Evolutionary conservation across 1,284 basidiomycete genomes (phyloP).

Genomic region (Vanrija humicola): DNA sequence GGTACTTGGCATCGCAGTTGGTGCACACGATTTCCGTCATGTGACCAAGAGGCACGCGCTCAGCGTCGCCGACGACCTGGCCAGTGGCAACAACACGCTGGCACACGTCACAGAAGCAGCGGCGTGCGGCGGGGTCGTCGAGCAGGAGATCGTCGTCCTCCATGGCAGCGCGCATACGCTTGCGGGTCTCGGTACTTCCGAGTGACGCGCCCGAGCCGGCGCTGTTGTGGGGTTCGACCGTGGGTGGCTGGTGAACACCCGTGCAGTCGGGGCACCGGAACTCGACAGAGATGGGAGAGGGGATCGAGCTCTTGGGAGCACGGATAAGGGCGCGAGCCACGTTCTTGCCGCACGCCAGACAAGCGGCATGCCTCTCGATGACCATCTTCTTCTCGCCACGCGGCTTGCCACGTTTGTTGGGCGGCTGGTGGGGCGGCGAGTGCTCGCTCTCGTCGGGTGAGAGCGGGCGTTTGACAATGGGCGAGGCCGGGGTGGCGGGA

Average conservation of each 20-base stretch:
- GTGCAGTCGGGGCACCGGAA: slow-evolving; percentile 32
- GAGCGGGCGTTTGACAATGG: slow-evolving; percentile 17
- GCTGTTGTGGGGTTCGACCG: slow-evolving; percentile 19
- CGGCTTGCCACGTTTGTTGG: slow-evolving; percentile 30
- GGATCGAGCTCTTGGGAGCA: slow-evolving; percentile 35
- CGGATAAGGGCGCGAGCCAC: slow-evolving; percentile 40
- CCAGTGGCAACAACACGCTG: slow-evolving; percentile 41
- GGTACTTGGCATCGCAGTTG: slow-evolving; percentile 42
- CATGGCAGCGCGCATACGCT: slow-evolving; percentile 36
- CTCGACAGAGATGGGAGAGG: slow-evolving; percentile 25
- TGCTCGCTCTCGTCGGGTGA: slow-evolving; percentile 18
- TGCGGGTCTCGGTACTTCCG: slow-evolving; percentile 42
- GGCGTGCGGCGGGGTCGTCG: slow-evolving; percentile 9
- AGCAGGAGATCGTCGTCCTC: slow-evolving; percentile 37
- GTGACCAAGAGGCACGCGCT: slow-evolving; percentile 22
- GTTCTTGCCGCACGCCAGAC: slow-evolving; percentile 24
- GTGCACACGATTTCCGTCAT: slow-evolving; percentile 42
- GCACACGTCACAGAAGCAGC: slow-evolving; percentile 45
- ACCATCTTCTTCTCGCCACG: slow-evolving; percentile 39
- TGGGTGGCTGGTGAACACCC: slow-evolving; percentile 24
- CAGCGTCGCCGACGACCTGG: slow-evolving; percentile 30
- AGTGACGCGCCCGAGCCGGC: slow-evolving; percentile 10
- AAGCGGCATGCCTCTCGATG: slow-evolving; percentile 30
- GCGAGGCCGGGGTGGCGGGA: slow-evolving; percentile 8
- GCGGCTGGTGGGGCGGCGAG: slow-evolving; percentile 14